Conservation (phyloP, 805 yeast species). For the Starmerella stigmatis region DNA sequence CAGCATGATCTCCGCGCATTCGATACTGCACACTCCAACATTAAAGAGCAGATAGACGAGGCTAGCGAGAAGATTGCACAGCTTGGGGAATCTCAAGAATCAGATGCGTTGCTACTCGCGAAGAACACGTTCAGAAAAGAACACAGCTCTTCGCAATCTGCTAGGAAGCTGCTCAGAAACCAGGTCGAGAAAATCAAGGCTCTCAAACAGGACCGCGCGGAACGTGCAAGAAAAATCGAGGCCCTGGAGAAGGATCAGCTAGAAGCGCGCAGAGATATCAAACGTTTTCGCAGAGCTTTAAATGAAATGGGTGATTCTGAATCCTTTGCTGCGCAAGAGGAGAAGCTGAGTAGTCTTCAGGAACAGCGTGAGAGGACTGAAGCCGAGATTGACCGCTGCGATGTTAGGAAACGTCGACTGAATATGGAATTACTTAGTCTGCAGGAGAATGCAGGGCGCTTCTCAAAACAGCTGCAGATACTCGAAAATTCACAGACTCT, state of each 20-base stretch:
- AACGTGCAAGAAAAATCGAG: background rate
- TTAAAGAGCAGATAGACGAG: background rate
- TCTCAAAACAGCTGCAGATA: background rate
- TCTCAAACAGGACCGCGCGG: background rate
- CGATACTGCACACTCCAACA: background rate
- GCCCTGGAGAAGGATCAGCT: background rate
- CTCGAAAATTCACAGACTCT: background rate
- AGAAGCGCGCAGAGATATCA: background rate
- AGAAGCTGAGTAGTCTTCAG: background rate
- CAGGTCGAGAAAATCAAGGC: background rate
- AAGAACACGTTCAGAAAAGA: background rate
- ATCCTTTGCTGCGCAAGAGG: background rate
- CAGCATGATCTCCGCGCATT: conserved; percentile 29
- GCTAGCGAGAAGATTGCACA: background rate
- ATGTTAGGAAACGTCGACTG: background rate
- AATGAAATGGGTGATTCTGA: conserved; percentile 7
- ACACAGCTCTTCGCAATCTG: background rate
- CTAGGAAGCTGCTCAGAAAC: background rate
- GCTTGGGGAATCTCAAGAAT: background rate
- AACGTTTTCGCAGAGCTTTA: background rate
- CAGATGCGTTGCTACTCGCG: background rate
- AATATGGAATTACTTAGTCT: too few species aligned
- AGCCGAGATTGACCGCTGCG: background rate
- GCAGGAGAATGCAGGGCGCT: too few species aligned
- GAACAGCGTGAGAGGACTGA: background rate